Base-by-base conservation (phyloP, 2,329 filamentous ascomycete genomes). In the Fusarium begoniae region DNA sequence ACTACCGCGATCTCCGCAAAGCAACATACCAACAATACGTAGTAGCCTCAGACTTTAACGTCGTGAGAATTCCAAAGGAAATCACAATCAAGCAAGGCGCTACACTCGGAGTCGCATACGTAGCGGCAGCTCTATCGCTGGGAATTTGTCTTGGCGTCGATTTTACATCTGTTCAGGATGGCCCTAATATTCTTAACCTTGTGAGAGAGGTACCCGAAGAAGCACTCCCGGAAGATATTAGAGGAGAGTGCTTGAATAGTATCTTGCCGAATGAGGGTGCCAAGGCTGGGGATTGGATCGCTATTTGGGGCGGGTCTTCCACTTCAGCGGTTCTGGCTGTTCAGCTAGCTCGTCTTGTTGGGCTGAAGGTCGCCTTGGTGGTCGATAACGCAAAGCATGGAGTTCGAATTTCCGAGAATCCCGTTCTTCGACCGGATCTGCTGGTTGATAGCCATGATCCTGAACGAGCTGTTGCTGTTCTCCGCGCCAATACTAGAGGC, bases 301-400 rank as follows among this genome's bases (percentile, higher is more conserved):
- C 89, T 4, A 89, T 95, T 53, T 95, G 93, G 92, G 93, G 93
- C 64, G 93, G 90, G 4, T 94, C 91, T 3, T 92, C 91, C 2
- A 93, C 91, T 0, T 93, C 91, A 3, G 93, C 92, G 0, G 88
- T 90, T 71, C 84, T 93, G 12, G 85, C 89, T 1, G 86, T 92
- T 8, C 93, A 95, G 76, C 85, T 95, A 3, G 92, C 92, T 2
- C 90, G 90, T 45, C 83, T 93, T 0, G 89, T 87, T 0, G 92
- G 92, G 0, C 81, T 95, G 0, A 88, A 85, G 35, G 91, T 93
- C 3, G 88, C 92, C 32, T 87, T 89, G 6, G 86, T 94, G 0
- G 90, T 92, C 2, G 92, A 95, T 75, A 87, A 88, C 9, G 90
- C 88, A 4, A 90, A 90, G 66, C 92, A 94, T 71, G 92, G 92